phyloP scores from a whole-genome alignment of 768 basidiomycete genomes.

The Hirschioporus abietinus region DNA sequence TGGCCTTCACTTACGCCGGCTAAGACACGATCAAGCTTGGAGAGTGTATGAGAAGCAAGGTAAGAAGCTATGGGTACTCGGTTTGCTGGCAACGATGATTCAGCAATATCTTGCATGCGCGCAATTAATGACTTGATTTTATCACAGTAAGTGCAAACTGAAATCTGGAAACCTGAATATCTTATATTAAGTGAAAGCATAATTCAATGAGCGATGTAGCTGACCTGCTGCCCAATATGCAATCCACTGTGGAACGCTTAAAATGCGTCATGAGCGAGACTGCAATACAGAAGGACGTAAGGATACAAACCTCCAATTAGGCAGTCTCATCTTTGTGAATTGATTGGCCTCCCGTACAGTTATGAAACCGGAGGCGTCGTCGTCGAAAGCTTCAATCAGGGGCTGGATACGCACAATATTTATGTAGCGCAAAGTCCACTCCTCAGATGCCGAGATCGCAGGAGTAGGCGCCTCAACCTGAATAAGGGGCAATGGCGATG shows the following conservation, averaged over 20 bases:
- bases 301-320: slow-evolving; percentile 8
- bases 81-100: slow-evolving; percentile 6
- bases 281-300: slow-evolving; percentile 3
- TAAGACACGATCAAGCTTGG: slow-evolving; percentile 11
- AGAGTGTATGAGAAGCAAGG: slow-evolving; percentile 1
- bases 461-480: background rate
- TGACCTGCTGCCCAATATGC: background rate
- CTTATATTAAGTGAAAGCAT: slow-evolving; percentile 8
- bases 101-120: slow-evolving; percentile 8
- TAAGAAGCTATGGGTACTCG: slow-evolving; percentile 5
- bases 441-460: slow-evolving; percentile 16
- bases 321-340: slow-evolving; percentile 10
- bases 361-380: slow-evolving; percentile 35
- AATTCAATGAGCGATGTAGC: background rate
- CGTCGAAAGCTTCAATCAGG: slow-evolving; percentile 36
- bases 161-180: slow-evolving; percentile 14
- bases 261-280: background rate
- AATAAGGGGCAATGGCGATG: background rate
- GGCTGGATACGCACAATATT: slow-evolving; percentile 28
- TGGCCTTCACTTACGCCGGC: slow-evolving; percentile 11
- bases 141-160: slow-evolving; percentile 15
- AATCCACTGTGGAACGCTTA: background rate
- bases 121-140: slow-evolving; percentile 13
- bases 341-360: slow-evolving; percentile 25
- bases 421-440: slow-evolving; percentile 34